Base-by-base conservation (phyloP, 345 rosid species). In the Eucalyptus regnans region DNA sequence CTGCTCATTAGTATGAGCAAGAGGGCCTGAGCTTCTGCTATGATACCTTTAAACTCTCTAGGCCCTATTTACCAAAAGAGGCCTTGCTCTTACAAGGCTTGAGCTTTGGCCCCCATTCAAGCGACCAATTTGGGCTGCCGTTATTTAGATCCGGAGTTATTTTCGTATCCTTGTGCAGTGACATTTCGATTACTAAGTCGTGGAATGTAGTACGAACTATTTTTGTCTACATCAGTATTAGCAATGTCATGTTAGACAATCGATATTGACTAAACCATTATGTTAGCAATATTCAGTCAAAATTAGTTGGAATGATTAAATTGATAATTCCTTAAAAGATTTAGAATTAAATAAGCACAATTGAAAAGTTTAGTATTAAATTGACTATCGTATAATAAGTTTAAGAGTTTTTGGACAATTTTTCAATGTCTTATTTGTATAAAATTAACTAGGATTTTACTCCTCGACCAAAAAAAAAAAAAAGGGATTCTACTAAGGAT, bases 21-120 rank as follows among this genome's bases (percentile, higher is more conserved):
- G 94, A 92, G 97, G 95, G 90, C 99, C 95, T 9, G 94, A 94
- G 89, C 87, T 94, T 91, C 91, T 95, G 92, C 94, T 92, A 92
- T 95, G 96, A 90, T 93, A 92, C 37, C 25, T 52, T 52, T 20
- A 97, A 84, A 87, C 90, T 93, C 68, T 23, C 62, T 56, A 23
- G 62, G 62, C 3, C 6, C 13, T 1, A 1, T 56, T 29, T 56
- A 10, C 62, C 62, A 56, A 23, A 56, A 56, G 29, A 56, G 62
- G 62, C 62, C 62, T 56, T 56, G 62, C 62, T 56, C 29, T 56
- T 22, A 56, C 29, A 56, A 25, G 62, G 62, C 29, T 23, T 23
- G 62, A 56, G 29, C 29, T 56, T 56, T 23, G 29, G 62, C 62
- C 29, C 29, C 27, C 62, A 56, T 4, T 56, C 62, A 56, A 56